Evolutionary conservation across 2,329 filamentous ascomycete species (phyloP).

Genomic region (Aspergillus oerlinghausenensis): DNA sequence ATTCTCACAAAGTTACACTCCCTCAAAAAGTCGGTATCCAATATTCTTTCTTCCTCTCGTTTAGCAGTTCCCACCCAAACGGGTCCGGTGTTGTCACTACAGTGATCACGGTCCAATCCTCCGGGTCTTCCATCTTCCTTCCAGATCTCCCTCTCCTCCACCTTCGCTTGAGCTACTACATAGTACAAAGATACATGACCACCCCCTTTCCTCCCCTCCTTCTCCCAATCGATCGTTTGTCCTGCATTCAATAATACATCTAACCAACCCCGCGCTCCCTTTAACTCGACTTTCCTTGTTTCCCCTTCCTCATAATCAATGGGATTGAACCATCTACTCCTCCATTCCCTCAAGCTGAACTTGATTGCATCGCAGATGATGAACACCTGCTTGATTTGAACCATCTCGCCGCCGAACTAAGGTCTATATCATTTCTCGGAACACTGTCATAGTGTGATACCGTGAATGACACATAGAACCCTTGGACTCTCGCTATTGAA

Average conservation of each 20-base stretch:
- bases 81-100: slow-evolving; percentile 35
- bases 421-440: slow-evolving; percentile 9
- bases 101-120: slow-evolving; percentile 25
- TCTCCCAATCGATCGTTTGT: slow-evolving; percentile 14
- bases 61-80: slow-evolving; percentile 29
- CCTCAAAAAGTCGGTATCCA: slow-evolving; percentile 10
- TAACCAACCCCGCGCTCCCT: slow-evolving; percentile 4
- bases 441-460: background rate
- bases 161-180: slow-evolving; percentile 18
- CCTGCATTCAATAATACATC: slow-evolving; percentile 5
- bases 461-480: background rate
- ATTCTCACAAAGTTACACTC: background rate
- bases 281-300: slow-evolving; percentile 21
- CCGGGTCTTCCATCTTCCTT: slow-evolving; percentile 27
- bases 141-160: slow-evolving; percentile 25
- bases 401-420: slow-evolving; percentile 9
- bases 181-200: slow-evolving; percentile 21
- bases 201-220: slow-evolving; percentile 20
- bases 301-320: slow-evolving; percentile 23
- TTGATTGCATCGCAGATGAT: slow-evolving; percentile 25
- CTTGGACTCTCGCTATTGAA: background rate
- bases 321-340: slow-evolving; percentile 18
- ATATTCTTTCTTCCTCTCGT: slow-evolving; percentile 17
- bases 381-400: slow-evolving; percentile 25
- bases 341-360: slow-evolving; percentile 8